Evolutionary conservation across 345 rosid species (phyloP), one percentile per base, ranked within the genome.

Genomic region (Corchorus capsularis): DNA sequence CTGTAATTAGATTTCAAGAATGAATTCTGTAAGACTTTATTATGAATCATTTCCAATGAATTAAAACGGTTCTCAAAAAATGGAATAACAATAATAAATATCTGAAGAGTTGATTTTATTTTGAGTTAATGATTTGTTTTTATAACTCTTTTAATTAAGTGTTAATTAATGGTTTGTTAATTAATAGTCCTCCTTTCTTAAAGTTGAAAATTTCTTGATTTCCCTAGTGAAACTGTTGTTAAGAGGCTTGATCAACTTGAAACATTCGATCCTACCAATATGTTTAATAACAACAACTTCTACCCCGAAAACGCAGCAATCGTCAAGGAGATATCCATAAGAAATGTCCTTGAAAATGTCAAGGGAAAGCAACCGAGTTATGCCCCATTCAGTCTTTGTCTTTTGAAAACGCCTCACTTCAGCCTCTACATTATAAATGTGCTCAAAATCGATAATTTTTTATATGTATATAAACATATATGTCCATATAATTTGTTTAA

Each of bases 261-360:
- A 4, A 6, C 43, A 32, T 8, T 60, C 64, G 16, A 27, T 60
- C 5, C 9, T 60, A 8, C 55, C 17, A 4, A n/a, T 15, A 52
- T 15, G 55, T 13, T 27, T 27, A 27, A 27, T 27, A 27, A 27
- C 69, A 16, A 77, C 57, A 62, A 79, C 69, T 74, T 85, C 86
- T 27, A 78, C 88, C 37, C 86, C 83, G 67, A 85, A 83, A 45
- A 83, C 56, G 62, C 70, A 71, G 8, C 59, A 53, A 56, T 86
- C 79, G 0, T 66, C 20, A 4, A 43, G 57, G 2, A 32, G 54
- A 52, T 82, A 83, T 1, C 84, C 84, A 54, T 73, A 20, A 3
- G 47, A 63, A 9, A 63, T 0, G 52, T 77, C 68, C 15, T 53
- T 1, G 16, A 84, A 83, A 49, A 71, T 50, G 3, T 80, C 47